phyloP scores from a whole-genome alignment of 2,329 filamentous ascomycete genomes.

The Blastomyces silverae region DNA sequence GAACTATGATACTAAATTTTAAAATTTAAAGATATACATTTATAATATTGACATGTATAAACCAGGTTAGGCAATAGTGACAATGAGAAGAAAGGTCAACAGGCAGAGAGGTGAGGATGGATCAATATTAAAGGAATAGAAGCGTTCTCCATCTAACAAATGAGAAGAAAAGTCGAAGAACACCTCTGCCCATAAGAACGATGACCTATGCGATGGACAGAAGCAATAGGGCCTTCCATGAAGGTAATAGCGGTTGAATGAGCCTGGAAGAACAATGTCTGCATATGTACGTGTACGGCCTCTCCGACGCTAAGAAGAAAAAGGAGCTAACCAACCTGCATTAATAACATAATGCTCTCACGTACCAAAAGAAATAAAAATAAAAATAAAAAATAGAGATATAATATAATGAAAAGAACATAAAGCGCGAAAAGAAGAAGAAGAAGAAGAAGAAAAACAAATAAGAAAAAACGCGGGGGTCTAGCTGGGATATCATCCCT shows the following conservation, averaged over 20 bases:
- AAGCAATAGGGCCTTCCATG: background rate
- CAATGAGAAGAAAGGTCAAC: background rate
- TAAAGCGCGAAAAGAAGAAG: background rate
- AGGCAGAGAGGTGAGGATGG: background rate
- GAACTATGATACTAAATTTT: background rate
- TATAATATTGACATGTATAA: background rate
- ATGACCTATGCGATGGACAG: background rate
- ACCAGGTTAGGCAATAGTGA: background rate
- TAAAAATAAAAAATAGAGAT: background rate
- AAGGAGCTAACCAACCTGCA: background rate
- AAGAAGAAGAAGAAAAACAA: background rate
- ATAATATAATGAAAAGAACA: background rate
- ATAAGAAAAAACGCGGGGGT: background rate
- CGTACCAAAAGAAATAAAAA: background rate
- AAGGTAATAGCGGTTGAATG: background rate
- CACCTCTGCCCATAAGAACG: background rate
- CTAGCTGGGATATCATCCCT: conserved; percentile 14
- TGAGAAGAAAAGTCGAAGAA: background rate
- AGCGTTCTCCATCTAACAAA: background rate
- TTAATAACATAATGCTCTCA: background rate
- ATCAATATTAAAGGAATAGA: background rate
- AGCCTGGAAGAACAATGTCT: background rate
- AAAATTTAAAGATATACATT: background rate
- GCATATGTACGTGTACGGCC: background rate
- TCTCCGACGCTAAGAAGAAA: background rate